These are phyloP conservation scores for Coniochaeta sp. DNA, from an alignment of 2,329 filamentous ascomycete species.

Conservation along the genomic window DNA sequence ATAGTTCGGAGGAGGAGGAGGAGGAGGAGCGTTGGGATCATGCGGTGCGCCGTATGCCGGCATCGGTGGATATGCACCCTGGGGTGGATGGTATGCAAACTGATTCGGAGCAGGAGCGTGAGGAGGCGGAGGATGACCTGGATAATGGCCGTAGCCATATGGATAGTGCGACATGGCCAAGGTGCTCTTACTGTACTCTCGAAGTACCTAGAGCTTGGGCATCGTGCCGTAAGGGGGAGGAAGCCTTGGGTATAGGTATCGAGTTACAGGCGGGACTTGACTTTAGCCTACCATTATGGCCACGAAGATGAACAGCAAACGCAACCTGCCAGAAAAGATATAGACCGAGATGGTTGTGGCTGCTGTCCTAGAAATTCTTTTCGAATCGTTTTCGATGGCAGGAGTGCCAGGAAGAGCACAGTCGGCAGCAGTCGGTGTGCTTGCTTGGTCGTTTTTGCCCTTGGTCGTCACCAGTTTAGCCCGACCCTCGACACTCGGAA, in stretches of 20 bases:
- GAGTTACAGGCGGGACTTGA: neutral
- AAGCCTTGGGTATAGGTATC: neutral
- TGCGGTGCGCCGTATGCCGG: slow-evolving; percentile 9
- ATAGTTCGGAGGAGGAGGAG: slow-evolving; percentile 11
- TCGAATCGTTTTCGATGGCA: neutral
- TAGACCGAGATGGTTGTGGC: neutral
- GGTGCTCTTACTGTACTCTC: neutral
- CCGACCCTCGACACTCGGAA: neutral
- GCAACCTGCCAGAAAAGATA: neutral
- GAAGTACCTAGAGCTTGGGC: neutral
- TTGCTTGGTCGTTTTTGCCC: neutral
- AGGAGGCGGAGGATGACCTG: slow-evolving; percentile 19
- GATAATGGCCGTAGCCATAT: slow-evolving; percentile 24
- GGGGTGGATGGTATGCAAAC: slow-evolving; percentile 15
- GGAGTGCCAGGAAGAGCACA: neutral
- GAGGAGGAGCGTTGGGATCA: slow-evolving; percentile 7
- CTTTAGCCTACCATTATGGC: neutral
- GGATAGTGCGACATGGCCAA: slow-evolving; percentile 31
- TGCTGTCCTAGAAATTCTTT: neutral
- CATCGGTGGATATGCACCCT: slow-evolving; percentile 5
- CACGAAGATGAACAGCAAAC: neutral
- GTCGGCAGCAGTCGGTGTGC: neutral
- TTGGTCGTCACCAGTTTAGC: neutral
- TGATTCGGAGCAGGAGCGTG: slow-evolving; percentile 17
- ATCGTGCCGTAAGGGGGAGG: neutral